Evolutionary conservation across 1,284 basidiomycete genomes (phyloP), one percentile per base, ranked within the genome.

Genomic region (Rhodotorula sp.): DNA sequence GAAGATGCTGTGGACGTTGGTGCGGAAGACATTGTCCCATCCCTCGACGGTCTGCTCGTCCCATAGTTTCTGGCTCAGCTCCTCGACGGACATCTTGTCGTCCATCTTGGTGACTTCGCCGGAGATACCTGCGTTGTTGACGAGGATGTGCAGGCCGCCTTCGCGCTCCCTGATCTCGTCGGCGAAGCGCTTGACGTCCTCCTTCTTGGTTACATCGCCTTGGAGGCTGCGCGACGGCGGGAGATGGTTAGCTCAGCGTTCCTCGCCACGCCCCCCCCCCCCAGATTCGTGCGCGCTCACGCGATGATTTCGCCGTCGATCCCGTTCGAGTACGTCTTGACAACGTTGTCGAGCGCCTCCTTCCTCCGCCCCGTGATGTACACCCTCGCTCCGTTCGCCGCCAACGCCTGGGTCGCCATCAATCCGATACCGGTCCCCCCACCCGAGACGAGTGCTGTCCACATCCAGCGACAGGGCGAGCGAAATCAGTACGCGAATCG

Each of bases 371-470:
- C 87, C 2, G 86, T 86, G 75, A 93, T 89, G 78, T 92, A 93
- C 22, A 92, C 90, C 72, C 87, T 89, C 22, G 90, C 89, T 3
- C 90, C 89, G 75, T 87, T 89, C 30, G 86, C 85, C 16, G 89
- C 89, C 22, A 93, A 83, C 7, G 88, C 64, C 64, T 85, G 83
- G 9, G 90, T 83, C 66, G 90, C 90, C 86, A 88, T 88, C 69
- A 87, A 79, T 9, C 83, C 83, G 57, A 92, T 91, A 3, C 90
- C 90, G 0, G 88, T 89, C 31, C 88, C 90, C 9, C 90, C 90
- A 54, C 90, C 90, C 0, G 90, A 89, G 44, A 91, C 87, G 46
- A 92, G 26, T n/a, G 60, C 79, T 11, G 89, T 88, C 26, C 18
- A 8, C 1, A 0, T 1, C 5, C 6, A 47, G n/a, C 0, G 31